Evolutionary conservation across 768 basidiomycete genomes (phyloP), one percentile per base, ranked within the genome.

Genomic region (Boletus barrowsii): DNA sequence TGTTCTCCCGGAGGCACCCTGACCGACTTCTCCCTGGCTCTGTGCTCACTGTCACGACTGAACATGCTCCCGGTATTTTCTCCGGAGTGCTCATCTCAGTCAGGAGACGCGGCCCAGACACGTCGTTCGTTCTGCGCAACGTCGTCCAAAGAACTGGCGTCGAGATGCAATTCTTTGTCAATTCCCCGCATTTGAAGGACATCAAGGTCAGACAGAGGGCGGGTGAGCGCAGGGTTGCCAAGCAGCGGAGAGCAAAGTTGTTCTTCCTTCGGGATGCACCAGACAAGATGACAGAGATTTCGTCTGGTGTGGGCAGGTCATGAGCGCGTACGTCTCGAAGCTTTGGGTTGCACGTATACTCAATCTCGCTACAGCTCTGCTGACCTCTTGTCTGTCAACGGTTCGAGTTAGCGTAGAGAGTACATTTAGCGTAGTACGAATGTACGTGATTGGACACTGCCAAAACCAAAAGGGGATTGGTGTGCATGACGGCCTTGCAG

Each of bases 81-180:
- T 90, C 93, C 7, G 96, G 96, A 35, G 88, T 98, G 42, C 77
- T 98, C 53, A 79, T 97, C 62, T 82, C 84, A 30, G 81, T 95
- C 60, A 83, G 91, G 48, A 81, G 91, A 62, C 82, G 88, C 37
- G 95, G 94, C 1, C 79, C 83, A 29, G 91, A 93, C 73, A 93
- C 92, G 26, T 88, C 86, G n/a, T 90, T 98, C 66, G 77, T 86
- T 49, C 73, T 98, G 48, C 82, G 96, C 59, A 98, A 98, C 72
- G 83, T 97, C 60, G 81, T 98, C 49, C 88, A 92, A 63, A 81
- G 93, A 58, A 92, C 88, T 13, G 95, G 94, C 13, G 88, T 97
- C 37, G 96, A 98, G 77, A 87, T 92, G 87, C 88, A 87, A 65
- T 90, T 92, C 74, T 93, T 87, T 69, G 83, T 86, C 59, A 84